Evolutionary conservation across 257 asterid genomes (phyloP).

Genomic region (Phtheirospermum japonicum): DNA sequence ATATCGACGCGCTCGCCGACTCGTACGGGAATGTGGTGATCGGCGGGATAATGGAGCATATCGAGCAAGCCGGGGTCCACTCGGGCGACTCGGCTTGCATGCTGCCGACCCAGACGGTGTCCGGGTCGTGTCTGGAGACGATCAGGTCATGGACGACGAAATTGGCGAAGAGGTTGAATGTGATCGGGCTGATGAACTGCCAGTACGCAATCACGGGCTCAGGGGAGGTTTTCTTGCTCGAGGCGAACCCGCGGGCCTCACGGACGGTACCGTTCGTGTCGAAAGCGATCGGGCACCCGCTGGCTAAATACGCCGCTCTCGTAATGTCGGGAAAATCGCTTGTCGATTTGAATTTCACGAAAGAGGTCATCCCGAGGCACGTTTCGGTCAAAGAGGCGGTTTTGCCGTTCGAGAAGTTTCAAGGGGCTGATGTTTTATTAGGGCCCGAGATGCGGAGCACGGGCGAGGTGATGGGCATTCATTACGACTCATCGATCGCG

Average conservation of each 20-base stretch:
- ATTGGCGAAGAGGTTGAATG: conserved; percentile 72
- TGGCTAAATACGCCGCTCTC: conserved; percentile 93
- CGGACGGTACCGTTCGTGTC: conserved; percentile 97
- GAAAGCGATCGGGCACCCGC: conserved; percentile 91
- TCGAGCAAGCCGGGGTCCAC: conserved; percentile 96
- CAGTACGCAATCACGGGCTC: conserved; percentile 84
- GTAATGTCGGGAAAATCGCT: conserved; percentile 96
- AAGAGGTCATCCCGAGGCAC: conserved; percentile 78
- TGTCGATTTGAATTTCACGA: conserved; percentile 61
- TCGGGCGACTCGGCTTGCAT: conserved; percentile 98
- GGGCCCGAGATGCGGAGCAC: conserved; percentile 99
- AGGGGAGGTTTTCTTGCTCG: conserved; percentile 87
- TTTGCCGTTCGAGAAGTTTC: conserved; percentile 94
- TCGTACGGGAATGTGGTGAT: conserved; percentile 83
- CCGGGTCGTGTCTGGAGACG: conserved; percentile 65
- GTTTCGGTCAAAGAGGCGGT: conserved; percentile 95
- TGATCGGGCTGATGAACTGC: conserved; percentile 90
- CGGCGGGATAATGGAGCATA: conserved; percentile 99
- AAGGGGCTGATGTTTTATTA: conserved; percentile 84
- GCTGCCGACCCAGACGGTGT: conserved; percentile 82
- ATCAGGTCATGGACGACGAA: conserved; percentile 87
- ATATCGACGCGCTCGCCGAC: conserved; percentile 81
- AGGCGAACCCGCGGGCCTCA: conserved; percentile 96
- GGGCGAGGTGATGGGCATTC: conserved; percentile 94
- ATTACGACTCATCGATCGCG: conserved; percentile 63